These are phyloP conservation scores for Dipodascus albidus DNA, from an alignment of 805 yeast species.

Conservation along the genomic window DNA sequence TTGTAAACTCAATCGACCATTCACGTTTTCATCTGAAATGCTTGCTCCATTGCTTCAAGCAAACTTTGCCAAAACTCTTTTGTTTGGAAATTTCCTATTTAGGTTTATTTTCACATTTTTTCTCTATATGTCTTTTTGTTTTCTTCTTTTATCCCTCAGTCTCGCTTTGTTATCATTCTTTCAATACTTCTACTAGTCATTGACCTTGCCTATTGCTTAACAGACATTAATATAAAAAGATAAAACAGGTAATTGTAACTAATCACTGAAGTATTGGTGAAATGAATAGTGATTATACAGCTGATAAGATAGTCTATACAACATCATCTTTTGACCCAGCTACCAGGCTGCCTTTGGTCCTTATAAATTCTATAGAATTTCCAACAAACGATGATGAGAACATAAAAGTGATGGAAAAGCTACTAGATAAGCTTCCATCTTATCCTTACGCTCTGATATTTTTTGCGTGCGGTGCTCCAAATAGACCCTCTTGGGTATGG, in stretches of 20 bases:
- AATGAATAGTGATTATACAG: constrained; percentile 3
- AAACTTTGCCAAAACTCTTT: neutral
- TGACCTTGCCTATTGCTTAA: too few species aligned
- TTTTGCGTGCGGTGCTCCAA: constrained; percentile 71
- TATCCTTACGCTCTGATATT: constrained; percentile 56
- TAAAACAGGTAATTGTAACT: too few species aligned
- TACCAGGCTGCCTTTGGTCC: constrained; percentile 59
- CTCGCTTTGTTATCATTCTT: neutral
- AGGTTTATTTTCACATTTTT: neutral
- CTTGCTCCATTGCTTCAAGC: too few species aligned
- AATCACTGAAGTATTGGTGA: neutral
- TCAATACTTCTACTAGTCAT: constrained; percentile 3
- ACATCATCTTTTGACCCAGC: constrained; percentile 56
- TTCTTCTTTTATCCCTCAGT: neutral
- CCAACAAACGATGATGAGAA: constrained; percentile 41
- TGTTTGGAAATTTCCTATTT: neutral
- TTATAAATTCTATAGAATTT: constrained; percentile 72
- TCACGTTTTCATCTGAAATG: too few species aligned
- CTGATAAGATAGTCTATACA: constrained; percentile 38
- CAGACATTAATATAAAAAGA: too few species aligned
- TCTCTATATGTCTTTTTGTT: neutral
- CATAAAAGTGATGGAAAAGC: constrained; percentile 44
- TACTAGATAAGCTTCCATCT: constrained; percentile 48
- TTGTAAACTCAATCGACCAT: too few species aligned
- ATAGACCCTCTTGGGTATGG: constrained; percentile 56